phyloP scores from a whole-genome alignment of 1,139 yeast genomes.

The Hyphopichia buzzinii region DNA sequence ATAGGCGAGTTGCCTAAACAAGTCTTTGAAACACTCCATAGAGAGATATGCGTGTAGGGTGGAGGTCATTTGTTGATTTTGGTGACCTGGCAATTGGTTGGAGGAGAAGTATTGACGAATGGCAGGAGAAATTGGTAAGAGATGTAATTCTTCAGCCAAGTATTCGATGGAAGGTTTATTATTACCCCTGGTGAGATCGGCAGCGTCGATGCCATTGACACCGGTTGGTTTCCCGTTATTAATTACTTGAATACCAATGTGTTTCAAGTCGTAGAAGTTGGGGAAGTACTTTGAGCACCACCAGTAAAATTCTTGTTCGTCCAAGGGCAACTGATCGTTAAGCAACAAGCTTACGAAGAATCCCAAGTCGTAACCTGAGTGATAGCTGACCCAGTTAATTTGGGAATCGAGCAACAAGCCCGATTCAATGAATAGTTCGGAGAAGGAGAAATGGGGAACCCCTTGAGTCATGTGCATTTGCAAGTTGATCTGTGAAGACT shows the following conservation, averaged over 20 bases:
- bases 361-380: constrained; percentile 94
- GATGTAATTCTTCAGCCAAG: constrained; percentile 57
- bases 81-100: constrained; percentile 29
- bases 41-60: constrained; percentile 54
- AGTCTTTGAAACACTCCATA: constrained; percentile 56
- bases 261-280: constrained; percentile 78
- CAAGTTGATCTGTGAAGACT: constrained; percentile 83
- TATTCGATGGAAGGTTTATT: constrained; percentile 49
- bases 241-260: constrained; percentile 59
- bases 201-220: constrained; percentile 11
- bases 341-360: constrained; percentile 76
- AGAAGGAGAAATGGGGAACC: constrained; percentile 75
- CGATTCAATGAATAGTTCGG: constrained; percentile 80
- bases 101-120: constrained; percentile 45
- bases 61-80: constrained; percentile 44
- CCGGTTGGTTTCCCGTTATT: constrained; percentile 10
- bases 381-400: constrained; percentile 88
- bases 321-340: constrained; percentile 75
- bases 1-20: constrained; percentile 43
- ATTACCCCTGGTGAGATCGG: constrained; percentile 15
- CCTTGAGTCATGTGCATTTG: constrained; percentile 75
- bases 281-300: constrained; percentile 78
- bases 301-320: constrained; percentile 74
- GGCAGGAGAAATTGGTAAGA: constrained; percentile 49
- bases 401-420: constrained; percentile 76